These are phyloP conservation scores for Mucor indicus DNA, from an alignment of 371 early-diverging fungal genomes.

Conservation along the genomic window DNA sequence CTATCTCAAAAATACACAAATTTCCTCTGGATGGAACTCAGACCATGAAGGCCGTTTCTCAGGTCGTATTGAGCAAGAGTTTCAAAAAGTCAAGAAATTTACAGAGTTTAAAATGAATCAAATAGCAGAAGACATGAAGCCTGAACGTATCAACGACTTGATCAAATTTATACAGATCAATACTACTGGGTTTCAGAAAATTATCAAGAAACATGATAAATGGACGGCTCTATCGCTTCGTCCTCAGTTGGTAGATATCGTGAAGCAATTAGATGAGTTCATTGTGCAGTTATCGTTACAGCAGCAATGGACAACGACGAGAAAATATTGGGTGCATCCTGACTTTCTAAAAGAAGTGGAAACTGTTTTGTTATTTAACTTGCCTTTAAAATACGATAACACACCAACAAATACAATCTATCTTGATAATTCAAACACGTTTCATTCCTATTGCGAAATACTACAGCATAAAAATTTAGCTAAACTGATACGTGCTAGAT, in stretches of 20 bases:
- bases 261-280: no score
- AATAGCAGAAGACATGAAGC: constrained; percentile 17
- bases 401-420: no score
- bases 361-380: constrained; percentile 15
- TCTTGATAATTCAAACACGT: constrained; percentile 5
- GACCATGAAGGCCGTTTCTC: constrained; percentile 11
- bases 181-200: constrained; percentile 89
- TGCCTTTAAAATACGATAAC: background rate
- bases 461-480: constrained; percentile 9
- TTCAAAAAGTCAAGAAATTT: constrained; percentile 8
- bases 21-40: constrained; percentile 8
- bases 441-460: constrained; percentile 12
- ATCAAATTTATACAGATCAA: constrained; percentile 87
- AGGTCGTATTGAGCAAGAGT: background rate
- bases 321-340: constrained; percentile 15
- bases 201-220: constrained; percentile 94
- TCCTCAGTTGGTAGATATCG: background rate
- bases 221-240: constrained; percentile 48
- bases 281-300: no score
- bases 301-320: no score
- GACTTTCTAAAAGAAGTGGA: constrained; percentile 14
- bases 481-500: constrained; percentile 10
- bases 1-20: constrained; percentile 12
- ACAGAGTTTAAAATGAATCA: constrained; percentile 7
- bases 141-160: constrained; percentile 73